Evolutionary conservation across 768 basidiomycete species (phyloP), one percentile per base, ranked within the genome.

Genomic region (Chalciporus pseudorubinellus): DNA sequence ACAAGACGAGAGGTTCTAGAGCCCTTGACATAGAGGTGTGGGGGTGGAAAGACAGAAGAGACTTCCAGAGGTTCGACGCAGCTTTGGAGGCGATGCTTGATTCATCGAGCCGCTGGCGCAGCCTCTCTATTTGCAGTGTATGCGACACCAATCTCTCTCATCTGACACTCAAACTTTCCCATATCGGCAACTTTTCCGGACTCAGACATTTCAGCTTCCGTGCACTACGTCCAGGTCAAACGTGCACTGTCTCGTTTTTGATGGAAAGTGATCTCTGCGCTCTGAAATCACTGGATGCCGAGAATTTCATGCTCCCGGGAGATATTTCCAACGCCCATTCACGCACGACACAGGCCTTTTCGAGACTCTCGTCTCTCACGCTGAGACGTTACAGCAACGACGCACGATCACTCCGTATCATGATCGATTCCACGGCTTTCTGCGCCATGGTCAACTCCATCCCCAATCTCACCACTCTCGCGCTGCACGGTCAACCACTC

Each of bases 21-120:
- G 50, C 57, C 8, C 65, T 67, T 22, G 66, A 67, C 14, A 29
- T 67, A 41, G 62, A 68, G 14, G 47, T 67, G 1, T 58, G 50
- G 31, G 66, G 61, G 13, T 67, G 66, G 66, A 63, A 52, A 43
- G 67, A 67, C 34, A 67, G 66, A 43, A 52, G 53, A n/a, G 65
- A 68, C 4, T 69, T 65, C 36, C 66, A 69, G 42, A 52, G 61
- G 7, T 68, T 67, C 39, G 68, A 69, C 31, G 36, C 44, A 24
- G 61, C 59, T 33, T 51, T 67, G 19, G 63, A 62, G 45, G 50
- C 42, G 36, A 58, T 67, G 40, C 63, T 67, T 12, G 60, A 62
- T 19, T 68, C 65, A 24, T 46, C 50, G 8, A 51, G 54, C 28
- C 63, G 64, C 11, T 67, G 66, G 66, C 68, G 65, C 40, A 60